Evolutionary conservation across 768 basidiomycete species (phyloP), one percentile per base, ranked within the genome.

Genomic region (Lyophyllum atratum): DNA sequence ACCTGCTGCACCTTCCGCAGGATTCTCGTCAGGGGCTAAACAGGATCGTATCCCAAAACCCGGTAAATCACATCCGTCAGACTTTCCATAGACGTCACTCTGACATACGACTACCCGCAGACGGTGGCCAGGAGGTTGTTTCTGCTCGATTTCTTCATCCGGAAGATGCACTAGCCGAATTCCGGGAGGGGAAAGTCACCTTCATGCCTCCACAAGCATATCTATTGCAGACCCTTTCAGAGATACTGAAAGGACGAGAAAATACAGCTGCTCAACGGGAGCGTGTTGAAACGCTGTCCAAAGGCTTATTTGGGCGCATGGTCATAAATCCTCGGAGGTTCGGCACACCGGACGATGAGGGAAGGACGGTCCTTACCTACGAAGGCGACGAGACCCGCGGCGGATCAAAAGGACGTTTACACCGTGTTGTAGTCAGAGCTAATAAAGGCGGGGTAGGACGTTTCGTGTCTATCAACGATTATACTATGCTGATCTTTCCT

Each of bases 131-230:
- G 62, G 89, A 91, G 71, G 85, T 91, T 55, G 76, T 89, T 49
- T 79, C 82, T 37, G 82, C 87, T 3, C 82, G 83, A n/a, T 91
- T 89, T 67, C 55, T 88, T 28, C 83, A 80, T 60, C 87, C 86
- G 0, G 65, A 60, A 7, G 72, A 71, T 15, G 85, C 83, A 19
- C 70, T 91, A 48, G 68, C 73, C 1, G 84, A 85, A 66, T 85
- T 81, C 65, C 69, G 66, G 19, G 72, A 73, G 28, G 74, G 78
- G 21, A 75, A 77, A 55, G 84, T 90, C 56, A 74, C 74, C 3
- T 75, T 90, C 44, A 85, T 89, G 85, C 88, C 89, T 17, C 89
- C 89, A 12, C 89, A 91, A 66, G 87, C 79, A 65, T 91, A 91
- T 67, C 79, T 91, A 50, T 69, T 90, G 25, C 73, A 77, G 10